These are phyloP conservation scores for Aureobasidium sp. DNA, from an alignment of 2,329 filamentous ascomycete genomes.

Conservation along the genomic window DNA sequence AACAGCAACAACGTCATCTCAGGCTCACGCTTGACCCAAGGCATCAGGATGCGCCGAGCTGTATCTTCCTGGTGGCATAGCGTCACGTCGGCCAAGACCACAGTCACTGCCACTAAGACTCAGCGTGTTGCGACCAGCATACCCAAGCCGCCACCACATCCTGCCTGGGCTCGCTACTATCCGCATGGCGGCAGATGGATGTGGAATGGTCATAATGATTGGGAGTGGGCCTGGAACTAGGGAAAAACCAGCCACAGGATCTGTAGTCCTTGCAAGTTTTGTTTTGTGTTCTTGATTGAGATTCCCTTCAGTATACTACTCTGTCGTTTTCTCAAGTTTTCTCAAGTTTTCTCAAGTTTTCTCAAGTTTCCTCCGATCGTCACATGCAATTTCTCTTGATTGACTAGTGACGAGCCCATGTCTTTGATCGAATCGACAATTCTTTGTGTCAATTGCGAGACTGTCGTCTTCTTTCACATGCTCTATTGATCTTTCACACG, in stretches of 20 bases:
- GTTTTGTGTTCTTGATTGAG: not conserved
- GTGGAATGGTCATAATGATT: constrained; percentile 9
- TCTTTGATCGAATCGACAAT: not conserved
- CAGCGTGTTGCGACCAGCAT: not conserved
- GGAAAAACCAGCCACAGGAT: not conserved
- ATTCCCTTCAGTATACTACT: not conserved
- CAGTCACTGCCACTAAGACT: not conserved
- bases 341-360: too few relatives aligned
- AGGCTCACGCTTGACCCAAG: constrained; percentile 3
- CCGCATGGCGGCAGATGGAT: constrained; percentile 1
- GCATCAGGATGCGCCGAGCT: not conserved
- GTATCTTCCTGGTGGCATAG: constrained; percentile 7
- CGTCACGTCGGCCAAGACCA: not conserved
- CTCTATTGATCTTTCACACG: not conserved
- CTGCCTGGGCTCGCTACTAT: not conserved
- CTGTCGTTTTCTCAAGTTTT: not conserved
- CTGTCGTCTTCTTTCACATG: not conserved
- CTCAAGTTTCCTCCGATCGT: not conserved
- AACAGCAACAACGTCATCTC: constrained; percentile 4
- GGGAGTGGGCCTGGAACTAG: constrained; percentile 1
- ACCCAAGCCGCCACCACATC: not conserved
- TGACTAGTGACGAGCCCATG: not conserved
- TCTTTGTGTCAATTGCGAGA: not conserved
- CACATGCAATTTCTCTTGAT: not conserved
- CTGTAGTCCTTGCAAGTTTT: not conserved